These are phyloP conservation scores for Cryphonectria carpinicola DNA, from an alignment of 2,329 filamentous ascomycete genomes.

Conservation along the genomic window DNA sequence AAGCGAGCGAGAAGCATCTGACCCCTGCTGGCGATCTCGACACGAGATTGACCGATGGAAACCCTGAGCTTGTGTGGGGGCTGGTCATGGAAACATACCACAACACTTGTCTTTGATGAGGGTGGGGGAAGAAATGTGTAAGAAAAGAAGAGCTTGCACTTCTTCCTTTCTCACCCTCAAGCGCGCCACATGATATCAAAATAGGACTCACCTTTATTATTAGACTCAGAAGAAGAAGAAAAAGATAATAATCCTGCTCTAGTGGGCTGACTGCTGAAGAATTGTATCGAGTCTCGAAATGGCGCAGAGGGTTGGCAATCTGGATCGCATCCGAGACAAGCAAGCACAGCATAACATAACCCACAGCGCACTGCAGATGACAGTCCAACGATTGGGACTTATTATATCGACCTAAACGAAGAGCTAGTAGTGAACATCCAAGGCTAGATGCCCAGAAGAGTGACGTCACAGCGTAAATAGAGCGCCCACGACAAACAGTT, in stretches of 20 bases:
- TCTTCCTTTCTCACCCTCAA: background rate
- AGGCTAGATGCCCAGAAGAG: background rate
- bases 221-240: background rate
- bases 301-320: background rate
- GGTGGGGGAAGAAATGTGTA: background rate
- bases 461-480: constrained; percentile 18
- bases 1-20: background rate
- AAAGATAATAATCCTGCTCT: no score
- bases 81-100: constrained; percentile 1
- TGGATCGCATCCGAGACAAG: no score
- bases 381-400: background rate
- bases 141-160: background rate
- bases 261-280: background rate
- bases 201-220: constrained; percentile 3
- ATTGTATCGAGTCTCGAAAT: background rate
- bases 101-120: background rate
- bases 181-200: background rate
- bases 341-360: background rate
- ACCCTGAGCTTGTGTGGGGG: constrained; percentile 15
- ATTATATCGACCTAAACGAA: background rate
- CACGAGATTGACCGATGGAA: constrained; percentile 14
- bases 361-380: background rate
- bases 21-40: constrained; percentile 18
- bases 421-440: background rate
- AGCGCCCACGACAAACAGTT: constrained; percentile 4